phyloP scores from a whole-genome alignment of 2,329 filamentous ascomycete species.

The Rhinocladiella similis region DNA sequence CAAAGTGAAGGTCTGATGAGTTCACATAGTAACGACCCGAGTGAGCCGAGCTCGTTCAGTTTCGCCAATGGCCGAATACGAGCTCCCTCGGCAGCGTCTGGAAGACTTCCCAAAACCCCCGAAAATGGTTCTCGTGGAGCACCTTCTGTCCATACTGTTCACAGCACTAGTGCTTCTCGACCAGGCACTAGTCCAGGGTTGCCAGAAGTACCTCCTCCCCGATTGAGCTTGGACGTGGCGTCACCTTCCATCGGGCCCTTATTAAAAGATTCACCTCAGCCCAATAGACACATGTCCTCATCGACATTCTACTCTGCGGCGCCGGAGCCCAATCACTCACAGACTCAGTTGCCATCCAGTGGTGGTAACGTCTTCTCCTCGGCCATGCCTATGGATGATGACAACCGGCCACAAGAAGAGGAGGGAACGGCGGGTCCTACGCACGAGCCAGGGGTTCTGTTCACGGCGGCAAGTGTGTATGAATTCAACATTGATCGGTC shows the following conservation, averaged over 20 bases:
- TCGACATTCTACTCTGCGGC: constrained; percentile 32
- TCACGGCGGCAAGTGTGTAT: constrained; percentile 89
- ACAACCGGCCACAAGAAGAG: constrained; percentile 39
- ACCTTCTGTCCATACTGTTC: constrained; percentile 18
- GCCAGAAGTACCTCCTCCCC: constrained; percentile 38
- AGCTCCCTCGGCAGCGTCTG: constrained; percentile 57
- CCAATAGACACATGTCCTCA: constrained; percentile 29
- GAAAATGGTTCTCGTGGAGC: constrained; percentile 13
- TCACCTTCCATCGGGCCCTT: constrained; percentile 35
- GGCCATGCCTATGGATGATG: constrained; percentile 77
- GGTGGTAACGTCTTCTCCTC: constrained; percentile 73
- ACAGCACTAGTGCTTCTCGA: constrained; percentile 19
- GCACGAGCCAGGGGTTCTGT: constrained; percentile 66
- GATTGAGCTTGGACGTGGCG: constrained; percentile 47
- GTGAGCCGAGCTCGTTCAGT: constrained; percentile 41
- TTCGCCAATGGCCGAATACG: constrained; percentile 55
- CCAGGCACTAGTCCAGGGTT: constrained; percentile 25
- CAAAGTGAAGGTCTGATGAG: constrained; percentile 35
- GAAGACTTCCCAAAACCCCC: constrained; percentile 27
- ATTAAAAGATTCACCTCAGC: constrained; percentile 14
- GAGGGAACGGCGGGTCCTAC: constrained; percentile 32
- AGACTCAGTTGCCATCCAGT: constrained; percentile 50
- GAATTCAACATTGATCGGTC: constrained; percentile 96
- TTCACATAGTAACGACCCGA: constrained; percentile 51
- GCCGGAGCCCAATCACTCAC: constrained; percentile 46